A percentile compares a stretch with the other conserved stretches of the same genome.
Conservation (phyloP, 352 stramenopile species). For the Phytophthora macrochlamydospora region DNA sequence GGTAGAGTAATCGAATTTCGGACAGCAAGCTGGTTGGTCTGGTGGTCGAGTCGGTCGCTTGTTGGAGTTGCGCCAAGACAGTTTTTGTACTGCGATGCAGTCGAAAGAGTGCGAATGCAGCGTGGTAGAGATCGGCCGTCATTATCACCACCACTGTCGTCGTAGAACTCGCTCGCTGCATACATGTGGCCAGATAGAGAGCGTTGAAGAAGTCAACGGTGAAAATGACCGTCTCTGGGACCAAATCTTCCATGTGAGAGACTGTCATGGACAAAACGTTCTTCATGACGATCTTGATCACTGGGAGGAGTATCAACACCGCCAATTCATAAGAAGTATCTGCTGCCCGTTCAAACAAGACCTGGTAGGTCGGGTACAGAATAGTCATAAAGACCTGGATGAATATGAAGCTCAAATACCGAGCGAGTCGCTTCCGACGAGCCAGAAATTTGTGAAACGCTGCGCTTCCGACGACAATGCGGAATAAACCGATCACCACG, state of each 20-base stretch:
- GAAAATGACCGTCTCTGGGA: conserved; percentile 25
- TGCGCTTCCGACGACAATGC: neutral
- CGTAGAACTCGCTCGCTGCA: conserved; percentile 17
- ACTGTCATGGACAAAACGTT: conserved; percentile 4
- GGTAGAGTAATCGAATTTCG: neutral
- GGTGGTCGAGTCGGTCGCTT: neutral
- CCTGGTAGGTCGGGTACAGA: conserved; percentile 17
- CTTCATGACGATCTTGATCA: conserved; percentile 33
- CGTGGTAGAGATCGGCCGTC: conserved; percentile 4
- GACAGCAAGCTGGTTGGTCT: neutral
- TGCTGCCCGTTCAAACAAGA: conserved; percentile 4
- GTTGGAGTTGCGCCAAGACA: neutral
- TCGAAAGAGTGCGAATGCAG: neutral
- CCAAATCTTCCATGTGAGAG: conserved; percentile 20
- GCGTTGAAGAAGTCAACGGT: conserved; percentile 30
- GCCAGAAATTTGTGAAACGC: conserved; percentile 2
- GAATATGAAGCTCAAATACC: conserved; percentile 5
- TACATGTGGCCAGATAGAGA: conserved; percentile 17
- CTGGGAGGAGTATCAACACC: no score
- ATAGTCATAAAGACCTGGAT: conserved; percentile 8
- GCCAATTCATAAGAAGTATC: conserved; percentile 10
- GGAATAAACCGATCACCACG: conserved; percentile 2
- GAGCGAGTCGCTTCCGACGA: neutral
- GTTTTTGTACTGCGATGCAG: conserved; percentile 7
- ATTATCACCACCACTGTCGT: neutral